Evolutionary conservation across 1,139 yeast species (phyloP).

Genomic region (Taphrina wiesneri): DNA sequence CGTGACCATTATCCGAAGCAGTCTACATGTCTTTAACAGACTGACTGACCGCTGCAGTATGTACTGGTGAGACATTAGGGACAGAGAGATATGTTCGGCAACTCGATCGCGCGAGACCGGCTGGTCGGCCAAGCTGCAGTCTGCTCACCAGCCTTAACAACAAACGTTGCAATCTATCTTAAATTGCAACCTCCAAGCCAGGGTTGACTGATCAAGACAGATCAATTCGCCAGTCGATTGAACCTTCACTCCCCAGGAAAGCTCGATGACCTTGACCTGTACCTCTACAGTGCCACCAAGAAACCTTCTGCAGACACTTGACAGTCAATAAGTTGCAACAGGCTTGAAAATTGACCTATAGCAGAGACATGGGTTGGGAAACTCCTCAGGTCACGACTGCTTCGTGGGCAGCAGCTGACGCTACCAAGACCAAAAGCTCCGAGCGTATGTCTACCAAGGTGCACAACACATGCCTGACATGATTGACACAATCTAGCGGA

Average conservation of each 20-base stretch:
- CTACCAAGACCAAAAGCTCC: neutral
- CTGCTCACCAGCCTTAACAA: neutral
- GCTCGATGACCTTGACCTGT: neutral
- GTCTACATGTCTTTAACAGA: too few species aligned
- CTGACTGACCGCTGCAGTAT: too few species aligned
- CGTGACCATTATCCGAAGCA: too few species aligned
- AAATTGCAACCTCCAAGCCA: neutral
- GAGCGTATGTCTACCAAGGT: neutral
- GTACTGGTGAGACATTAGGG: too few species aligned
- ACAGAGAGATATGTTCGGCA: too few species aligned
- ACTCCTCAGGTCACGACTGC: neutral
- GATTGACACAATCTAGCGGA: neutral
- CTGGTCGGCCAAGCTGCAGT: too few species aligned
- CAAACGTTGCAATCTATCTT: neutral
- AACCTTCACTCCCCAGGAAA: neutral
- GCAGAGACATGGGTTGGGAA: neutral
- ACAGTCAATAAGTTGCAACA: too few species aligned
- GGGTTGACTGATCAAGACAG: neutral
- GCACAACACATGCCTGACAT: neutral
- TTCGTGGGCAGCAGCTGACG: neutral
- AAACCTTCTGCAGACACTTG: neutral
- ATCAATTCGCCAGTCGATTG: neutral
- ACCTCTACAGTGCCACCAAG: too few species aligned
- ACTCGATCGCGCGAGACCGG: too few species aligned
- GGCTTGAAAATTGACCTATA: too few species aligned